Conservation (phyloP, 2,329 filamentous ascomycete species). For the Neoarthrinium moseri region DNA sequence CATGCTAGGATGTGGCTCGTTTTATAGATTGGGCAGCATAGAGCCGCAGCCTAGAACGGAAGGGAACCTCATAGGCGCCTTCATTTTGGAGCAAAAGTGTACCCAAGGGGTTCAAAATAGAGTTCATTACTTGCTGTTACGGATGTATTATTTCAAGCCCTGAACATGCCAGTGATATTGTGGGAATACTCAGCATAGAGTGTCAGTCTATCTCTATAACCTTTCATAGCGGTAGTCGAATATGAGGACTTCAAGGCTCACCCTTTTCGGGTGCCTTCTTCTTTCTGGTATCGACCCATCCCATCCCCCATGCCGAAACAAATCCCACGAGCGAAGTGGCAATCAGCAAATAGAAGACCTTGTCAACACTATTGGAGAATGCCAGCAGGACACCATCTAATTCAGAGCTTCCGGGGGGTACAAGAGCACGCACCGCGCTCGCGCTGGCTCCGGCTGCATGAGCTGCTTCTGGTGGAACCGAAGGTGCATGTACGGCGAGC, state of each 20-base stretch:
- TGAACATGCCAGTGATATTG: too few species aligned
- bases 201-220: too few species aligned
- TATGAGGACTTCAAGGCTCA: neutral
- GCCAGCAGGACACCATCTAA: slow-evolving; percentile 21
- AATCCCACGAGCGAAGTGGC: slow-evolving; percentile 19
- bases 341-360: slow-evolving; percentile 25
- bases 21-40: slow-evolving; percentile 9
- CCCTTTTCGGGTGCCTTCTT: neutral
- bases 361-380: slow-evolving; percentile 22
- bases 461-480: slow-evolving; percentile 20
- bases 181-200: too few species aligned
- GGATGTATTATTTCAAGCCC: too few species aligned
- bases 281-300: slow-evolving; percentile 20
- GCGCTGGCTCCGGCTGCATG: slow-evolving; percentile 26
- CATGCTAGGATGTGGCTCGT: neutral
- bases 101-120: too few species aligned
- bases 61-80: too few species aligned
- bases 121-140: too few species aligned
- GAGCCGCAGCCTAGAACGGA: too few species aligned
- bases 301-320: slow-evolving; percentile 24
- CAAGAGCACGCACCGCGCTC: slow-evolving; percentile 24
- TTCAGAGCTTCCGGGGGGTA: slow-evolving; percentile 21
- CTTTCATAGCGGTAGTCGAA: too few species aligned
- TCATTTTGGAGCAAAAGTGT: too few species aligned
- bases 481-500: slow-evolving; percentile 20